Evolutionary conservation across 257 asterid species (phyloP), one percentile per base, ranked within the genome.

Genomic region (Gardenia jasminoides): DNA sequence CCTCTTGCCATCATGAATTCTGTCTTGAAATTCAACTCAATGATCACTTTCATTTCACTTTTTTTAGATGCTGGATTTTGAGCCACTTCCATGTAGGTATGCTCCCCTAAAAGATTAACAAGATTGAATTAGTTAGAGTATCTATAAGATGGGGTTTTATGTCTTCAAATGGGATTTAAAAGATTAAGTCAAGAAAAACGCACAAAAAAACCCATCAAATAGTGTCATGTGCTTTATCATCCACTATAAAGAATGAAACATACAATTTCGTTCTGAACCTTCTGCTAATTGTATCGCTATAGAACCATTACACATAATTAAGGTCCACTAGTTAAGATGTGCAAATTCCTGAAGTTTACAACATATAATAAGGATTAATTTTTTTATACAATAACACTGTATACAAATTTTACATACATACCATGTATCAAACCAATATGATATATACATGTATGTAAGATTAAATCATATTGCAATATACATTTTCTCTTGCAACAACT

Each of bases 21-120:
- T 8, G 81, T 79, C 65, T 79, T 80, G 44, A 88, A 88, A 71
- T 82, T 80, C 68, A 88, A 59, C 46, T 88, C 89, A 1, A 88
- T 71, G 4, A 88, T 84, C 71, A 88, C 87, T 70, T 78, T 84
- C 26, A 79, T 19, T 19, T 81, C 79, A 1, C 84, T 82, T 3
- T 79, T 77, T 43, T 73, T 74, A 10, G 83, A 74, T n/a, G 16
- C 44, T 43, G 84, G 24, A 24, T 4, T 36, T 58, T 54, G 19
- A 19, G 67, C 39, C 58, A 87, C 89, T 47, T 85, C 88, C 72
- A 88, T 33, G 64, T 79, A 88, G 3, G 83, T 78, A 46, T 88
- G 86, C 50, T 88, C 86, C 20, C 91, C 91, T 87, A 67, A 31
- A 39, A 50, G 19, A 19, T 16, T 54, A 44, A 43, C 20, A 33